These are phyloP conservation scores for Zygosaccharomyces sapae DNA, from an alignment of 1,139 yeast species.

Conservation along the genomic window DNA sequence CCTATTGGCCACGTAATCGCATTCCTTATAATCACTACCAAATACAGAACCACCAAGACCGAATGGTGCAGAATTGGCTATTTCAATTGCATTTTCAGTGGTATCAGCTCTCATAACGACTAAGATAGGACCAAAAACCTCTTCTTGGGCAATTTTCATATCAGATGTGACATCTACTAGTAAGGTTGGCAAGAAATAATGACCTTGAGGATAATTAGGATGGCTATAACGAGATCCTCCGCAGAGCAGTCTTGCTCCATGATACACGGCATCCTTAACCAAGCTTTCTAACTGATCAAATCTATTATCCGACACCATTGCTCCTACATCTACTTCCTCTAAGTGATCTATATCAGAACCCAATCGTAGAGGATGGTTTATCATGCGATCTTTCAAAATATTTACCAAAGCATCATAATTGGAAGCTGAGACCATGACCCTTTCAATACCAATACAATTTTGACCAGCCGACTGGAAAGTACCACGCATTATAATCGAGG, in stretches of 20 bases:
- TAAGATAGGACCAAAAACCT: slow-evolving; percentile 89
- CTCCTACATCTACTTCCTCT: slow-evolving; percentile 92
- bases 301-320: slow-evolving; percentile 77
- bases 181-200: slow-evolving; percentile 85
- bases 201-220: slow-evolving; percentile 94
- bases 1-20: slow-evolving; percentile 58
- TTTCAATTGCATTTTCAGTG: slow-evolving; percentile 63
- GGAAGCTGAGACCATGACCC: slow-evolving; percentile 73
- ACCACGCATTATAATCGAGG: slow-evolving; percentile 86
- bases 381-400: slow-evolving; percentile 55
- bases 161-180: slow-evolving; percentile 71
- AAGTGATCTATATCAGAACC: slow-evolving; percentile 91
- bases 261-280: slow-evolving; percentile 65
- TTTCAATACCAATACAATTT: slow-evolving; percentile 93
- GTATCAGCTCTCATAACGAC: slow-evolving; percentile 68
- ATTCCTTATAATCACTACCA: slow-evolving; percentile 54
- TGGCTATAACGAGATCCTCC: slow-evolving; percentile 81
- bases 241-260: slow-evolving; percentile 72
- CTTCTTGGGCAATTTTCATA: slow-evolving; percentile 80
- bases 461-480: slow-evolving; percentile 97
- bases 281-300: slow-evolving; percentile 62
- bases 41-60: slow-evolving; percentile 92
- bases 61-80: slow-evolving; percentile 83
- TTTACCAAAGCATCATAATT: slow-evolving; percentile 60
- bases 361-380: slow-evolving; percentile 49